phyloP scores from a whole-genome alignment of 1,284 basidiomycete genomes.

The Cerrena zonata region DNA sequence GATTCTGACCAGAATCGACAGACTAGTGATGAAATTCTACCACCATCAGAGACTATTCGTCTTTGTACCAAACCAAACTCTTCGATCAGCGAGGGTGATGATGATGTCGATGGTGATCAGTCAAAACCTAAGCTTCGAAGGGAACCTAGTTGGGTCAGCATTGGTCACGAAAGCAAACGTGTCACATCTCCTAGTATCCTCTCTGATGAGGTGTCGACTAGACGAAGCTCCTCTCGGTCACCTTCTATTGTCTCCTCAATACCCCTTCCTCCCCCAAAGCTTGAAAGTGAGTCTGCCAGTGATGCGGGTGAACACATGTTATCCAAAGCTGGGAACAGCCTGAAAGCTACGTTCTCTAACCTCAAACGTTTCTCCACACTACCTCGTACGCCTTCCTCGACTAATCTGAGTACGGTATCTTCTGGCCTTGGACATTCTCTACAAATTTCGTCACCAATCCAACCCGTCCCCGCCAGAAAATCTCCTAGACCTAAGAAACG shows the following conservation, averaged over 20 bases:
- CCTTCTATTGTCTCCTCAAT: slow-evolving; percentile 11
- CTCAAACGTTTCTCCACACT: slow-evolving; percentile 56
- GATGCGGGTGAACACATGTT: slow-evolving; percentile 7
- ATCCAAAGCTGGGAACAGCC: slow-evolving; percentile 16
- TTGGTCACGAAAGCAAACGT: slow-evolving; percentile 17
- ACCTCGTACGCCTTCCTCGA: slow-evolving; percentile 45
- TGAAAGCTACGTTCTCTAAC: slow-evolving; percentile 21
- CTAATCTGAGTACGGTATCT: slow-evolving; percentile 14
- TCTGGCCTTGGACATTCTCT: no score
- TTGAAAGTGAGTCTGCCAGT: slow-evolving; percentile 17
- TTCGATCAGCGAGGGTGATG: neutral
- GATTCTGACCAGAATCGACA: slow-evolving; percentile 6
- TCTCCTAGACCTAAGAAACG: slow-evolving; percentile 33
- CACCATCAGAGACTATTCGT: neutral
- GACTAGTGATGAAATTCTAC: neutral
- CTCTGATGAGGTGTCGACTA: slow-evolving; percentile 3
- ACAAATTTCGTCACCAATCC: slow-evolving; percentile 22
- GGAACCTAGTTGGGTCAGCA: slow-evolving; percentile 29
- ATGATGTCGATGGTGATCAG: neutral
- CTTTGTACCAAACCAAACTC: no score
- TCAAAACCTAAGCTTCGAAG: slow-evolving; percentile 17
- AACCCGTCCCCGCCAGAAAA: slow-evolving; percentile 17
- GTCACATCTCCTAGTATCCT: slow-evolving; percentile 13
- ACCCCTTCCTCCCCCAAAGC: slow-evolving; percentile 39
- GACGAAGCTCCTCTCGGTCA: slow-evolving; percentile 15